Evolutionary conservation across 2,329 filamentous ascomycete species (phyloP).

Genomic region (Mycocentrospora acerina): DNA sequence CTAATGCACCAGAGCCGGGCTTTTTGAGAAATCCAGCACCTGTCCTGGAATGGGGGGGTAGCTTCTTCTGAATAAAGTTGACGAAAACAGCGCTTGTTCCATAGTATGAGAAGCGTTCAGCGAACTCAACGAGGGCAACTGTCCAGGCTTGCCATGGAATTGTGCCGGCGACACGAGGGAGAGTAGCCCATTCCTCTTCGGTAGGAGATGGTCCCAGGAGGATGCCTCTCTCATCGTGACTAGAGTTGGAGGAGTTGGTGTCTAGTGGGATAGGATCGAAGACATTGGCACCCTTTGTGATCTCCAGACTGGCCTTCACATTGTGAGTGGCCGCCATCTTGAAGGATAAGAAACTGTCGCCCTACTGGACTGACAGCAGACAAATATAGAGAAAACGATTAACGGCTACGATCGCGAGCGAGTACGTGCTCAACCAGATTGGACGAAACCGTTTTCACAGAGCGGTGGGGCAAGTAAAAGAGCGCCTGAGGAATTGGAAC

Average conservation of each 20-base stretch:
- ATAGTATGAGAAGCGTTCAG: conserved; percentile 42
- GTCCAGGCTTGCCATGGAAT: conserved; percentile 42
- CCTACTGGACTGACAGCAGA: not conserved
- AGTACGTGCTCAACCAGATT: conserved; percentile 1
- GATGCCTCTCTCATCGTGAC: conserved; percentile 19
- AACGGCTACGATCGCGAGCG: not conserved
- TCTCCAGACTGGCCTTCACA: conserved; percentile 33
- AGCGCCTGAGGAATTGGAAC: conserved; percentile 8
- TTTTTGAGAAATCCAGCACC: conserved; percentile 38
- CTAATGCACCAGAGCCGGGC: conserved; percentile 50
- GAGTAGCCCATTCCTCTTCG: conserved; percentile 39
- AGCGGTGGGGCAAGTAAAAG: conserved; percentile 8
- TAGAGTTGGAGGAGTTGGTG: conserved; percentile 19
- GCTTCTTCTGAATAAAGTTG: conserved; percentile 42
- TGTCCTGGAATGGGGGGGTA: conserved; percentile 35
- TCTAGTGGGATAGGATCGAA: conserved; percentile 30
- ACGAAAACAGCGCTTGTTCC: conserved; percentile 41
- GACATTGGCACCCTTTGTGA: conserved; percentile 32
- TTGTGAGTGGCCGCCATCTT: conserved; percentile 25
- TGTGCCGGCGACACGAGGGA: conserved; percentile 36
- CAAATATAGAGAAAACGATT: not conserved
- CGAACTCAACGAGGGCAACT: conserved; percentile 39
- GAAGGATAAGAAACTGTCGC: conserved; percentile 1
- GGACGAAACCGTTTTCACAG: conserved; percentile 5
- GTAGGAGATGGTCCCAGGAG: conserved; percentile 33